phyloP scores from a whole-genome alignment of 306 rosid species.

The Lablab purpureus region DNA sequence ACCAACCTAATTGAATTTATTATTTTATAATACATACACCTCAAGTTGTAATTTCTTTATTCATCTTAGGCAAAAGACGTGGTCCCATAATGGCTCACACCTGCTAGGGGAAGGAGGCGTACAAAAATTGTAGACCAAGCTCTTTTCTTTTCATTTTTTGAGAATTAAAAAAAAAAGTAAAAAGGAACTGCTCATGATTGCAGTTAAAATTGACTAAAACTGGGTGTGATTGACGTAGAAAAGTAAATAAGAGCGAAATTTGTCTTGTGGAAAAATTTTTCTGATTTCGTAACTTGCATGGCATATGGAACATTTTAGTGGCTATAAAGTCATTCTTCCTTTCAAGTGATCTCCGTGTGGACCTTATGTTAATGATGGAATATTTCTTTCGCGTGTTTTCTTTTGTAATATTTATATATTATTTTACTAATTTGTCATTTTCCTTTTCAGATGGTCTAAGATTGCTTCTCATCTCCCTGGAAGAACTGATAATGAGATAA shows the following conservation, averaged over 20 bases:
- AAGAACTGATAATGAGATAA: conserved; percentile 88
- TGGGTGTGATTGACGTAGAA: neutral
- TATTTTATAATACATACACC: neutral
- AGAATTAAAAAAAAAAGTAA: neutral
- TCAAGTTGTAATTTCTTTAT: conserved; percentile 44
- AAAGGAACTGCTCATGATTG: conserved; percentile 21
- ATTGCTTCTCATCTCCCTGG: conserved; percentile 91
- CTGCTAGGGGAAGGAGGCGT: conserved; percentile 32
- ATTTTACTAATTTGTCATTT: neutral
- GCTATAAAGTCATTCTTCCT: conserved; percentile 45
- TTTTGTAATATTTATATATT: neutral
- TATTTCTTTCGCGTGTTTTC: neutral
- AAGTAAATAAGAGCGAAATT: conserved; percentile 29
- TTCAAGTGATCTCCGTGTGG: conserved; percentile 34
- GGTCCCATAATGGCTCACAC: conserved; percentile 32
- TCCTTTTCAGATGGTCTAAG: conserved; percentile 74
- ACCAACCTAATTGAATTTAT: conserved; percentile 32
- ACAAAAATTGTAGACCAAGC: neutral
- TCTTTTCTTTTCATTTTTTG: neutral
- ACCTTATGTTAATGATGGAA: conserved; percentile 31
- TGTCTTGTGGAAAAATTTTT: conserved; percentile 28
- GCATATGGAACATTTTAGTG: conserved; percentile 44
- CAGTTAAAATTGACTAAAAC: conserved; percentile 42
- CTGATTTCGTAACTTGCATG: conserved; percentile 39
- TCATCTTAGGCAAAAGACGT: neutral